A percentile compares a stretch with the other conserved stretches of the same genome.
Evolutionary conservation across 169 alveolate genomes (phyloP).

Genomic region (Plasmodium fragile): DNA sequence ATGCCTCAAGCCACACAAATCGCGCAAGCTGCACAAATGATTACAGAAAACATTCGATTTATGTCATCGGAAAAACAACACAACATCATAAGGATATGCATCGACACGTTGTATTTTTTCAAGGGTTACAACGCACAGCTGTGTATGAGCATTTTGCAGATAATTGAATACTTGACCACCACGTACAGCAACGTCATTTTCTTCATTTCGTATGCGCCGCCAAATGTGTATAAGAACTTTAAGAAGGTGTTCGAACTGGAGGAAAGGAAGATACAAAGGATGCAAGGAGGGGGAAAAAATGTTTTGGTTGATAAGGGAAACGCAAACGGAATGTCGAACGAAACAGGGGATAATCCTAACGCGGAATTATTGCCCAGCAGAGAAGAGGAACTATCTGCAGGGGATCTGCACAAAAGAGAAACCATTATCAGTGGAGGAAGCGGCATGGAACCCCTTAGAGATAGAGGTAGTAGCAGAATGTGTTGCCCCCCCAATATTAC

Average conservation of each 20-base stretch:
- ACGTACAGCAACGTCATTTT: conserved; percentile 70
- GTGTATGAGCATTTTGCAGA: conserved; percentile 62
- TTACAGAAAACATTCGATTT: conserved; percentile 31
- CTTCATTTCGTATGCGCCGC: conserved; percentile 64
- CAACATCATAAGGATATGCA: conserved; percentile 60
- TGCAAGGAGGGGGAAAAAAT: background rate
- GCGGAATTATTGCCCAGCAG: background rate
- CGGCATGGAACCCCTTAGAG: background rate
- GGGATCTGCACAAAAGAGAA: background rate
- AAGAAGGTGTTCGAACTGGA: conserved; percentile 43
- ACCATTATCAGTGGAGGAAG: background rate
- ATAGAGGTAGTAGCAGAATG: background rate
- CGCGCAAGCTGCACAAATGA: background rate
- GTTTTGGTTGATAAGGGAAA: background rate
- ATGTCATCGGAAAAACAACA: conserved; percentile 71
- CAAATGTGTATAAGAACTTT: conserved; percentile 64
- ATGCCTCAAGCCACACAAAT: background rate
- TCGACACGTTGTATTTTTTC: conserved; percentile 67
- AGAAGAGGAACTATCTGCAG: background rate
- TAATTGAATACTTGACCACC: conserved; percentile 66
- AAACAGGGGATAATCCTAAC: background rate
- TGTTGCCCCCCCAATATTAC: background rate
- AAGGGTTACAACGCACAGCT: conserved; percentile 69
- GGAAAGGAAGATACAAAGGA: background rate
- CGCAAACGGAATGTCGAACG: background rate